phyloP scores from a whole-genome alignment of 768 basidiomycete species.

The Panaeolus cyanescens region DNA sequence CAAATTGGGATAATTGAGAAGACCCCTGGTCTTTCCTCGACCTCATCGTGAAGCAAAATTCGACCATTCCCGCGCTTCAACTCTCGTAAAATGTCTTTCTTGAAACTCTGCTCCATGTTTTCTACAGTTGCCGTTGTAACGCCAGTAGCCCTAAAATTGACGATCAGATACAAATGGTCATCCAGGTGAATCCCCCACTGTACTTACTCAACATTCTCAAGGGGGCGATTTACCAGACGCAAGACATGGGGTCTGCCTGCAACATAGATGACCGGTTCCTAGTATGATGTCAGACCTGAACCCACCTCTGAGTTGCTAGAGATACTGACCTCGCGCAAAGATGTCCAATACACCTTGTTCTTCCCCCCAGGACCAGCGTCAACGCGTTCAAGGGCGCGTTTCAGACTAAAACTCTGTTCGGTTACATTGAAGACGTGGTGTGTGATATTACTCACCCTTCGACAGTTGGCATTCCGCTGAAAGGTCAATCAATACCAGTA shows the following conservation, averaged over 20 bases:
- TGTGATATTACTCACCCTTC: slow-evolving; percentile 58
- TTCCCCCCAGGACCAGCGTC: slow-evolving; percentile 78
- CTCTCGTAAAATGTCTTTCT: slow-evolving; percentile 85
- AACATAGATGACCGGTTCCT: slow-evolving; percentile 94
- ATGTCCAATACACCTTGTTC: slow-evolving; percentile 91
- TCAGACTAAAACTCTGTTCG: slow-evolving; percentile 49
- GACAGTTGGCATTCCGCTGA: slow-evolving; percentile 92
- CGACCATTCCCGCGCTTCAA: slow-evolving; percentile 71
- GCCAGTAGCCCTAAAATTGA: slow-evolving; percentile 75
- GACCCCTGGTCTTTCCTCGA: slow-evolving; percentile 88
- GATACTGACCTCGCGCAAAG: slow-evolving; percentile 76
- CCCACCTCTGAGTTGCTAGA: not conserved
- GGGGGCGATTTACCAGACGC: slow-evolving; percentile 80
- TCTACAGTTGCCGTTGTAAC: slow-evolving; percentile 91
- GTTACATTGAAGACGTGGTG: not conserved
- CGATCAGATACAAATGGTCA: not conserved
- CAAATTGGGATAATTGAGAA: slow-evolving; percentile 94
- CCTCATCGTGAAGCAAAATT: slow-evolving; percentile 92
- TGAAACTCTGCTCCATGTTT: slow-evolving; percentile 85
- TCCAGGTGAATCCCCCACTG: not conserved
- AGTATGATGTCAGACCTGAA: slow-evolving; percentile 4
- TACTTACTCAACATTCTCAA: slow-evolving; percentile 94
- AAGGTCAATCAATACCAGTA: slow-evolving; percentile 15
- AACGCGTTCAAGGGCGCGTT: slow-evolving; percentile 76
- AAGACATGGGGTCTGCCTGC: slow-evolving; percentile 88